phyloP scores from a whole-genome alignment of 805 yeast genomes.

The Metahyphopichia silvanorum region DNA sequence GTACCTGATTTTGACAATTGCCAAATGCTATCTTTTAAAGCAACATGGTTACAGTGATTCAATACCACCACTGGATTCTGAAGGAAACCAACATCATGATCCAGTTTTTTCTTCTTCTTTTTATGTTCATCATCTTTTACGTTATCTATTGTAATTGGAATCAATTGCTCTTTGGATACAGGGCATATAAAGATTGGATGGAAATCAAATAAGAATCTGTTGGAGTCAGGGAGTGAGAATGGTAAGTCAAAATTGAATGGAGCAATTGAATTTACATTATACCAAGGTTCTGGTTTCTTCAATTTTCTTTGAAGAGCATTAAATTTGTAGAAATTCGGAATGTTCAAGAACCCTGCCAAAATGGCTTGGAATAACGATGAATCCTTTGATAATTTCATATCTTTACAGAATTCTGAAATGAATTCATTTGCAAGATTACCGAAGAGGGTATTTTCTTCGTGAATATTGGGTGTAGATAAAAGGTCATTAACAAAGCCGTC shows the following conservation, averaged over 20 bases:
- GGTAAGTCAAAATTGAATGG: slow-evolving; percentile 33
- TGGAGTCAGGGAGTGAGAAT: slow-evolving; percentile 39
- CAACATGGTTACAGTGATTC: slow-evolving; percentile 39
- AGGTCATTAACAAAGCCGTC: slow-evolving; percentile 30
- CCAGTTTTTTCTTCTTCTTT: slow-evolving; percentile 11
- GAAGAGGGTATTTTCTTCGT: slow-evolving; percentile 26
- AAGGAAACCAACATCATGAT: slow-evolving; percentile 4
- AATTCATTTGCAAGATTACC: slow-evolving; percentile 36
- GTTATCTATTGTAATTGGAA: slow-evolving; percentile 26
- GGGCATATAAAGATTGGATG: slow-evolving; percentile 48
- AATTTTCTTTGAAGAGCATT: slow-evolving; percentile 33
- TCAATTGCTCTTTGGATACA: slow-evolving; percentile 39
- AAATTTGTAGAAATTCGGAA: slow-evolving; percentile 42
- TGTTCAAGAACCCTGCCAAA: slow-evolving; percentile 37
- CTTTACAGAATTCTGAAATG: slow-evolving; percentile 36
- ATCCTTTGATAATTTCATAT: slow-evolving; percentile 34
- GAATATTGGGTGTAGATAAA: slow-evolving; percentile 23
- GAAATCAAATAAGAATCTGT: slow-evolving; percentile 35
- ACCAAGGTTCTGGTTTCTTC: slow-evolving; percentile 4
- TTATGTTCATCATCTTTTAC: slow-evolving; percentile 12
- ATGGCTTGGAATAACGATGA: slow-evolving; percentile 39
- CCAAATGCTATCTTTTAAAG: slow-evolving; percentile 40
- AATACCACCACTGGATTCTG: slow-evolving; percentile 40
- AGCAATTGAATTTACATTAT: slow-evolving; percentile 10
- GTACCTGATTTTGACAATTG: slow-evolving; percentile 36